phyloP scores from a whole-genome alignment of 2,329 filamentous ascomycete genomes.

The Fusarium papillatum region DNA sequence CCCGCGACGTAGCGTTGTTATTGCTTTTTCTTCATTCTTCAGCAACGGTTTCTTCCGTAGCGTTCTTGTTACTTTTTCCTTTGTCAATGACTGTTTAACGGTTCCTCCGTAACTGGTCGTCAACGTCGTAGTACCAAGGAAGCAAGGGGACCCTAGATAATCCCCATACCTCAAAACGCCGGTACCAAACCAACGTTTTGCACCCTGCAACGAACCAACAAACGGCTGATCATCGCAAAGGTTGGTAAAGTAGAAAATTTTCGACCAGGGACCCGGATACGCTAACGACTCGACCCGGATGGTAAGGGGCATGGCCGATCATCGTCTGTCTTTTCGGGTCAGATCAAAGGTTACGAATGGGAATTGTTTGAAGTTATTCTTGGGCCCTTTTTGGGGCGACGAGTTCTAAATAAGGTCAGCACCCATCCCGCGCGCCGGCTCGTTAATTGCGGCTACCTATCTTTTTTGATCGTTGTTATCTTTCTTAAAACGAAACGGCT shows the following conservation, averaged over 20 bases:
- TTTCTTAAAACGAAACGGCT: not conserved
- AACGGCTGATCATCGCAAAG: not conserved
- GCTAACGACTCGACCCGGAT: no score
- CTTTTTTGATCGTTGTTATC: not conserved
- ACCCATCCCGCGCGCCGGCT: not conserved
- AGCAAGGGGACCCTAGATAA: not conserved
- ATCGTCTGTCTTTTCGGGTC: no score
- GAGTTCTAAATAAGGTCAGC: slow-evolving; percentile 1
- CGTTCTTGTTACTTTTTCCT: no score
- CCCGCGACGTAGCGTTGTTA: no score
- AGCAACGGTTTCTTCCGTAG: no score
- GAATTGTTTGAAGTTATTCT: not conserved
- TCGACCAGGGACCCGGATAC: not conserved
- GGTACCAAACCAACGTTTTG: not conserved
- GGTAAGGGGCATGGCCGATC: no score
- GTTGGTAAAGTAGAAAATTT: not conserved
- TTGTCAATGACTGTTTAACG: no score
- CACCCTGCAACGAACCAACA: not conserved
- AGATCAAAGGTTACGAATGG: no score
- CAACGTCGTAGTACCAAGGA: not conserved
- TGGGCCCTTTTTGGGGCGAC: not conserved
- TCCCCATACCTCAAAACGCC: not conserved
- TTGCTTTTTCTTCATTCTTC: no score
- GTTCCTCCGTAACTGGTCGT: not conserved
- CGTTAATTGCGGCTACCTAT: not conserved